Conservation (phyloP, 2,329 filamentous ascomycete species). For the Monosporascus ibericus region DNA sequence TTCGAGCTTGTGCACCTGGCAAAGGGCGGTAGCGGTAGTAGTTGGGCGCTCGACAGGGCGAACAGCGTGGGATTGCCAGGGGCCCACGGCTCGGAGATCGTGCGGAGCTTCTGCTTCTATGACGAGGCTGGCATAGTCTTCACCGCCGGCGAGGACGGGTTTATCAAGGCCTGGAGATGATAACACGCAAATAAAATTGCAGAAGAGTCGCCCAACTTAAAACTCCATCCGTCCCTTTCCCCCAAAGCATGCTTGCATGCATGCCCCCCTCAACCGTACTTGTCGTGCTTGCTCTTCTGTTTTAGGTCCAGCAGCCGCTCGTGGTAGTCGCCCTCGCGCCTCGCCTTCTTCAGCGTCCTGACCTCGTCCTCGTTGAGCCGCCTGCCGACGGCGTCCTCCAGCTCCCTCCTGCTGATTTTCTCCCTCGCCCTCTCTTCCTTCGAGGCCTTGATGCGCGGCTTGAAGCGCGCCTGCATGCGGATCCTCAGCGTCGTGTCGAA, state of each 20-base stretch:
- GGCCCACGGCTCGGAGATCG: conserved; percentile 58
- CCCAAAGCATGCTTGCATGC: neutral
- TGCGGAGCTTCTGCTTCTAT: conserved; percentile 58
- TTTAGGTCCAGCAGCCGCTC: conserved; percentile 81
- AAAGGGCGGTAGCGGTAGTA: conserved; percentile 29
- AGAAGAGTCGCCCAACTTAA: neutral
- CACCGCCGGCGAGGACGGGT: conserved; percentile 53
- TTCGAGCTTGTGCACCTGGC: conserved; percentile 58
- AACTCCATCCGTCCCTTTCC: too few relatives aligned
- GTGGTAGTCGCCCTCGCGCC: conserved; percentile 83
- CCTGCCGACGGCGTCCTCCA: conserved; percentile 75
- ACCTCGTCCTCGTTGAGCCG: conserved; percentile 81
- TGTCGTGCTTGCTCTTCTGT: conserved; percentile 90
- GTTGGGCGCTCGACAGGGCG: conserved; percentile 50
- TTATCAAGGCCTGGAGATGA: conserved; percentile 50
- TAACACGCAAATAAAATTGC: conserved; percentile 6
- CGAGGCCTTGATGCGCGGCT: conserved; percentile 70
- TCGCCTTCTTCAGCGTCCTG: conserved; percentile 71
- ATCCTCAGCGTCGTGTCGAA: conserved; percentile 71
- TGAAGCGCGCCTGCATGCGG: conserved; percentile 93
- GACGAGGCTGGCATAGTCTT: conserved; percentile 54
- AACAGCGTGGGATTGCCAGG: conserved; percentile 54
- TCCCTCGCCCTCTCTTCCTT: conserved; percentile 80
- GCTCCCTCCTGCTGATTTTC: conserved; percentile 79
- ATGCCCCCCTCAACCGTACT: conserved; percentile 48